A percentile compares a stretch with the other conserved stretches of the same genome.
phyloP scores from a whole-genome alignment of 2,329 filamentous ascomycete genomes.

The Rhynchosporium secalis region DNA sequence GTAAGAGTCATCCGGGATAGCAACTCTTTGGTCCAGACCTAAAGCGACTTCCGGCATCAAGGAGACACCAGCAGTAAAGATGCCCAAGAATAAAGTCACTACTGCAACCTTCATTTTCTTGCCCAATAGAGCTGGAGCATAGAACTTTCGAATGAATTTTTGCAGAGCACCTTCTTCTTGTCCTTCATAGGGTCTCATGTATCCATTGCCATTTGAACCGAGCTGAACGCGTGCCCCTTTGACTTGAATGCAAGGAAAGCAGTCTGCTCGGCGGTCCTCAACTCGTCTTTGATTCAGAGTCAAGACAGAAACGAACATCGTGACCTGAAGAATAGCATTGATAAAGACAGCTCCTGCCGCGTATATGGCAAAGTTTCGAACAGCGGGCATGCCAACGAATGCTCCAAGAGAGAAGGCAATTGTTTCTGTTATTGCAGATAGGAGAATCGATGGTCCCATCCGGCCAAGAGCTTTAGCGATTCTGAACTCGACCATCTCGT shows the following conservation, averaged over 20 bases:
- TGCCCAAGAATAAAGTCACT: slow-evolving; percentile 77
- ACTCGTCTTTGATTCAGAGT: slow-evolving; percentile 89
- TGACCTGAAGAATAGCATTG: slow-evolving; percentile 95
- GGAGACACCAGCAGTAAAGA: slow-evolving; percentile 83
- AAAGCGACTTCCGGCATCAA: slow-evolving; percentile 82
- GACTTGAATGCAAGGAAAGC: slow-evolving; percentile 85
- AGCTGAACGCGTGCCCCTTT: slow-evolving; percentile 71
- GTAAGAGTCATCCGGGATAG: slow-evolving; percentile 91
- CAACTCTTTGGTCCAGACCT: slow-evolving; percentile 91
- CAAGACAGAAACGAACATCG: slow-evolving; percentile 92
- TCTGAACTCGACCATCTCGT: slow-evolving; percentile 82
- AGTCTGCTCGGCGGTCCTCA: slow-evolving; percentile 85
- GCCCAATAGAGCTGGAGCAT: slow-evolving; percentile 78
- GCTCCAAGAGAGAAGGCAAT: slow-evolving; percentile 89
- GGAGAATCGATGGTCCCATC: slow-evolving; percentile 94
- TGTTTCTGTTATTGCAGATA: slow-evolving; percentile 93
- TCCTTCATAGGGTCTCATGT: slow-evolving; percentile 44
- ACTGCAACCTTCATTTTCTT: slow-evolving; percentile 78
- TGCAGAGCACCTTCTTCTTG: slow-evolving; percentile 84
- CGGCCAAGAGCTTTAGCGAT: slow-evolving; percentile 87
- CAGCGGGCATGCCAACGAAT: slow-evolving; percentile 96
- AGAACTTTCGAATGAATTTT: slow-evolving; percentile 84
- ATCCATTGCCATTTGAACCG: slow-evolving; percentile 57
- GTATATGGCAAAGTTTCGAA: slow-evolving; percentile 95
- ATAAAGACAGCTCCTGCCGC: slow-evolving; percentile 95